Base-by-base conservation (phyloP, 139 green algal species). In the Chlorella sorokiniana region DNA sequence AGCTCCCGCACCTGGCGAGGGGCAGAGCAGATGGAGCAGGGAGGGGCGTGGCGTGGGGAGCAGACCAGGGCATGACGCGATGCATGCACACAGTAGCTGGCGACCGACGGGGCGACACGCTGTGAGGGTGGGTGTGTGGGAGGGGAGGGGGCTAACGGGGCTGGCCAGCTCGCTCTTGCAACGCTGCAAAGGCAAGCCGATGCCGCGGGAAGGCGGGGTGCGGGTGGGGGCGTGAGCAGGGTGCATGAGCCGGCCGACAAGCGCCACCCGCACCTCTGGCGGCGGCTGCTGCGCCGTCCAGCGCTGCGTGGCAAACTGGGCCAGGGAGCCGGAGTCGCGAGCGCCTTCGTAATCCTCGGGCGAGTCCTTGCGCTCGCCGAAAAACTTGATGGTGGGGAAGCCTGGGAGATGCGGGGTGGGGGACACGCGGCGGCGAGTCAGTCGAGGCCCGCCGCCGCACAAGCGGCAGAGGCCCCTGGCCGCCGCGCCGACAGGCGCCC, bases 311-410 rank as follows among this genome's bases (percentile, higher is more conserved):
- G 86, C 89, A 81, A 89, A 95, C 25, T 73, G 44, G 27, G 88
- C 65, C 40, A 98, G 92, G 84, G 70, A 83, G 27, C 65, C 83
- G 1, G 82, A 67, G 69, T 95, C 91, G 2, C 95, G 83, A 40
- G 86, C 88, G 31, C 90, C 91, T 0, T 95, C n/a, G 87, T 98
- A 98, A 23, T 96, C 92, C 81, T 90, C 62, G 0, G 94, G 92
- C 18, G n/a, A n/a, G 67, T 88, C 74, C 88, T 98, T 97, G 88
- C 92, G 85, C 4, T 73, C 52, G 10, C 90, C 94, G 81, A 98
- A 98, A 41, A 92, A 92, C 88, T 97, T 96, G 81, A 98, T 89
- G 56, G 95, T 98, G 59, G 95, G 95, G 88, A 96, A 98, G 37
- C 95, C 95, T 81, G 90, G 41, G n/a, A 33, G 3, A 1, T 45